These are phyloP conservation scores for Jamesozyma gamospora DNA, from an alignment of 805 yeast genomes.

Conservation along the genomic window DNA sequence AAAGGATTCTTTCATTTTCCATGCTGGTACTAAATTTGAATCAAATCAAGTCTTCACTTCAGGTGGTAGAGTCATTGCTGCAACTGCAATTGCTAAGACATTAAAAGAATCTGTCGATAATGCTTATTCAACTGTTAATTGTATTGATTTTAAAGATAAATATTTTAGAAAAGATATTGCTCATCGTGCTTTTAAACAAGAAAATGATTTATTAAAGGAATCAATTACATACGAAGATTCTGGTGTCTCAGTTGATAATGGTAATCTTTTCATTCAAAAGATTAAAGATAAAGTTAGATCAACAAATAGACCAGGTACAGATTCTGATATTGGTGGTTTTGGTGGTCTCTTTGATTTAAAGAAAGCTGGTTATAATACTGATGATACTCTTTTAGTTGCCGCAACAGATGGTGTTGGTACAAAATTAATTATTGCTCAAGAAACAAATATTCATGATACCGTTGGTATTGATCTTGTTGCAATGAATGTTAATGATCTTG, in stretches of 20 bases:
- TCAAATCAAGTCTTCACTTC: constrained; percentile 60
- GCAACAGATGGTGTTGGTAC: constrained; percentile 99
- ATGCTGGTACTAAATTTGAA: constrained; percentile 76
- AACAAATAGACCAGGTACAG: constrained; percentile 92
- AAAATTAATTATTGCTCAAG: constrained; percentile 88
- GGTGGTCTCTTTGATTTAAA: constrained; percentile 93
- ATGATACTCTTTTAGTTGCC: constrained; percentile 77
- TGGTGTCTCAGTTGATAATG: constrained; percentile 96
- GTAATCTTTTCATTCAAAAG: constrained; percentile 79
- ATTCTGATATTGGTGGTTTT: constrained; percentile 96
- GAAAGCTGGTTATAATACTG: constrained; percentile 72
- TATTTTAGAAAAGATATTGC: constrained; percentile 92
- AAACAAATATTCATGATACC: constrained; percentile 81
- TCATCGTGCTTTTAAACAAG: constrained; percentile 74
- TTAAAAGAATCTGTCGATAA: constrained; percentile 71
- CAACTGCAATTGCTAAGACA: constrained; percentile 73
- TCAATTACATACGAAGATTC: constrained; percentile 82
- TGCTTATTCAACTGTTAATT: constrained; percentile 79
- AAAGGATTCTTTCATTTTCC: constrained; percentile 63
- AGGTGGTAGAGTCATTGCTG: constrained; percentile 96
- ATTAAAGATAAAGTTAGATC: constrained; percentile 86
- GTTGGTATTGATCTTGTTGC: constrained; percentile 98
- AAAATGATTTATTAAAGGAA: constrained; percentile 6
- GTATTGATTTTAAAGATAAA: constrained; percentile 60
- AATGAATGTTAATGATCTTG: constrained; percentile 95